A percentile compares a stretch with the other conserved stretches of the same genome.
These are phyloP conservation scores for Cyberlindnera maclurae DNA, from an alignment of 805 yeast species.

Conservation along the genomic window DNA sequence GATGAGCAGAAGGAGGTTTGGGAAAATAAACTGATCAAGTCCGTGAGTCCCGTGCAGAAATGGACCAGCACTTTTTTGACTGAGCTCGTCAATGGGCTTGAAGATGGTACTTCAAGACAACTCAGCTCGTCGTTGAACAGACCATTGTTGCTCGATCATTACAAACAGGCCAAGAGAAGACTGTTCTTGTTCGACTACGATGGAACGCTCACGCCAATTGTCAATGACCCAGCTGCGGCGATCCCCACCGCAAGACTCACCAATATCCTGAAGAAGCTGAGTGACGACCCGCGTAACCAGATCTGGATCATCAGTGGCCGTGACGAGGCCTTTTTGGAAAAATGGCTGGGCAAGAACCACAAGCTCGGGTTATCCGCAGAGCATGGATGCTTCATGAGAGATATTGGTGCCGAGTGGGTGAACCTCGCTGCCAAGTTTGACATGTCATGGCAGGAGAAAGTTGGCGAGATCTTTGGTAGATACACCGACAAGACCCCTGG, in stretches of 20 bases:
- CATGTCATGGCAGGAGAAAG: slow-evolving; percentile 92
- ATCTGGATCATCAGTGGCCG: slow-evolving; percentile 96
- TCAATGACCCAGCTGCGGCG: slow-evolving; percentile 96
- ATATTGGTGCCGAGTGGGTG: slow-evolving; percentile 67
- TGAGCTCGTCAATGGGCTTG: slow-evolving; percentile 36
- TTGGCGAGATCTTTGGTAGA: slow-evolving; percentile 60
- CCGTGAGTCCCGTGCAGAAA: slow-evolving; percentile 68
- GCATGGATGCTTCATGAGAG: slow-evolving; percentile 93
- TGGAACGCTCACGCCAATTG: slow-evolving; percentile 96
- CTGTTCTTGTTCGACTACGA: slow-evolving; percentile 92
- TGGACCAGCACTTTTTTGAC: slow-evolving; percentile 68
- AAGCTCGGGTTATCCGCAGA: slow-evolving; percentile 86
- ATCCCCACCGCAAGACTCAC: slow-evolving; percentile 77
- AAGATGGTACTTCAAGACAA: slow-evolving; percentile 33
- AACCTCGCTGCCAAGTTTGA: slow-evolving; percentile 77
- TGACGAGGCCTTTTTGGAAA: slow-evolving; percentile 81
- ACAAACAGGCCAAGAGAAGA: slow-evolving; percentile 55
- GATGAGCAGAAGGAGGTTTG: slow-evolving; percentile 36
- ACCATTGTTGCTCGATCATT: slow-evolving; percentile 53
- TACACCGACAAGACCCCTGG: slow-evolving; percentile 92
- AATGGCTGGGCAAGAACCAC: slow-evolving; percentile 69
- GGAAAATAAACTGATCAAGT: slow-evolving; percentile 49
- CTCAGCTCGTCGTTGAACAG: slow-evolving; percentile 80
- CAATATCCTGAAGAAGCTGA: slow-evolving; percentile 48
- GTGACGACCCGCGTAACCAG: slow-evolving; percentile 72